Conservation (phyloP, 768 basidiomycete species). For the Trametopsis cervina region DNA sequence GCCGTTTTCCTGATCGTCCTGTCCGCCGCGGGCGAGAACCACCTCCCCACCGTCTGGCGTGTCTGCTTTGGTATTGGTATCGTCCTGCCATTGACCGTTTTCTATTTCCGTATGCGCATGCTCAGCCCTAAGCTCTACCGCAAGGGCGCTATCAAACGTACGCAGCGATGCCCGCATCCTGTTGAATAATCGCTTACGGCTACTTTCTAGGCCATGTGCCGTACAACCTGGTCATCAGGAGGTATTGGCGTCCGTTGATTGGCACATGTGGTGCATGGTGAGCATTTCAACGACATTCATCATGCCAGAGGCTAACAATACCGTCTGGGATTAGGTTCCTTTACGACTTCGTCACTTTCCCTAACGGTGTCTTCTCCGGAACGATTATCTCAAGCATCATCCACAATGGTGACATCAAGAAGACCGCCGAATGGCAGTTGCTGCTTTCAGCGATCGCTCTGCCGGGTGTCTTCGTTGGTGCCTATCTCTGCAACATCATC, state of each 20-base stretch:
- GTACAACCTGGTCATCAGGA: slow-evolving; percentile 49
- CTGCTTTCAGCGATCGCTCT: slow-evolving; percentile 52
- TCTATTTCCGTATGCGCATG: slow-evolving; percentile 71
- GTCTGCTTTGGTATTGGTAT: slow-evolving; percentile 61
- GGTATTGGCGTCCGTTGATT: slow-evolving; percentile 63
- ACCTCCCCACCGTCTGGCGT: slow-evolving; percentile 61
- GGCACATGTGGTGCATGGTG: slow-evolving; percentile 73
- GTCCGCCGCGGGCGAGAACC: slow-evolving; percentile 54
- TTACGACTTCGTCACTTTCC: slow-evolving; percentile 71
- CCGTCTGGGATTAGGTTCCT: slow-evolving; percentile 41
- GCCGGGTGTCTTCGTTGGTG: slow-evolving; percentile 53
- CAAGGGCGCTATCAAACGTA: slow-evolving; percentile 59
- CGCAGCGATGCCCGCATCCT: slow-evolving; percentile 15
- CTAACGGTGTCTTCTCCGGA: slow-evolving; percentile 63
- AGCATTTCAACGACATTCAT: slow-evolving; percentile 11
- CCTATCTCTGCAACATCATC: slow-evolving; percentile 41
- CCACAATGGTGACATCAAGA: slow-evolving; percentile 43
- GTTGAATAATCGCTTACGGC: not conserved
- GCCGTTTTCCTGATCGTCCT: slow-evolving; percentile 63
- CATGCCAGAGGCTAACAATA: not conserved
- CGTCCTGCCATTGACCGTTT: slow-evolving; percentile 55
- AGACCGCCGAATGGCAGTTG: slow-evolving; percentile 62
- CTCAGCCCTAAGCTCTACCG: slow-evolving; percentile 58
- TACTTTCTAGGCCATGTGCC: slow-evolving; percentile 43
- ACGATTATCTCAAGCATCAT: slow-evolving; percentile 64